Percentiles rank a stretch among this genome's conserved stretches.
These are phyloP conservation scores for Termitomyces eurrhizus DNA, from an alignment of 768 basidiomycete species.

Conservation along the genomic window DNA sequence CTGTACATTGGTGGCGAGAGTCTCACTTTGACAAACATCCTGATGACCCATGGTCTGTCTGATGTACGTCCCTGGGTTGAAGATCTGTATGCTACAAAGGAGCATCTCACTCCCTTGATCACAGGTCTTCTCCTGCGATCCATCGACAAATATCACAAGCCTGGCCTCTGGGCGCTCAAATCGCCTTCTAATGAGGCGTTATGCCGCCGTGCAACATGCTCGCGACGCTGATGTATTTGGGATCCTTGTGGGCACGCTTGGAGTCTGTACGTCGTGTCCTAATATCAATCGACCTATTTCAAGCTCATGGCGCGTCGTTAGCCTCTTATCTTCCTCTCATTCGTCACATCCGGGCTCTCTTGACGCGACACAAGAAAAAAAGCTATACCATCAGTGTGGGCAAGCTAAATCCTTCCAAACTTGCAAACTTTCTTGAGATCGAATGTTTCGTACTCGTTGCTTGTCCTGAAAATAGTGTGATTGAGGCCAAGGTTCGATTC, in stretches of 20 bases:
- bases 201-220: constrained; percentile 82
- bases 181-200: constrained; percentile 83
- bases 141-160: constrained; percentile 38
- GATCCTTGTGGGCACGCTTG: constrained; percentile 91
- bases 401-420: constrained; percentile 90
- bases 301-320: constrained; percentile 22
- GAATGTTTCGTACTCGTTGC: constrained; percentile 95
- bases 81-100: not conserved
- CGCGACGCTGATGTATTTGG: constrained; percentile 93
- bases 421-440: constrained; percentile 94
- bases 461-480: constrained; percentile 87
- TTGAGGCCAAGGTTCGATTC: constrained; percentile 58
- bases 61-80: constrained; percentile 36
- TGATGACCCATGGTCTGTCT: constrained; percentile 74
- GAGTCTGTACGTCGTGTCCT: constrained; percentile 57
- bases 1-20: constrained; percentile 75
- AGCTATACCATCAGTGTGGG: constrained; percentile 94
- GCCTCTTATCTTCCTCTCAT: constrained; percentile 87
- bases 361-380: constrained; percentile 74
- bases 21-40: constrained; percentile 75
- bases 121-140: constrained; percentile 79
- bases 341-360: constrained; percentile 66
- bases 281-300: not conserved
- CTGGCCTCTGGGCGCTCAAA: constrained; percentile 72
- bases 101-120: not conserved